These are phyloP conservation scores for Pseudocercospora cruenta DNA, from an alignment of 2,329 filamentous ascomycete genomes.

Conservation along the genomic window DNA sequence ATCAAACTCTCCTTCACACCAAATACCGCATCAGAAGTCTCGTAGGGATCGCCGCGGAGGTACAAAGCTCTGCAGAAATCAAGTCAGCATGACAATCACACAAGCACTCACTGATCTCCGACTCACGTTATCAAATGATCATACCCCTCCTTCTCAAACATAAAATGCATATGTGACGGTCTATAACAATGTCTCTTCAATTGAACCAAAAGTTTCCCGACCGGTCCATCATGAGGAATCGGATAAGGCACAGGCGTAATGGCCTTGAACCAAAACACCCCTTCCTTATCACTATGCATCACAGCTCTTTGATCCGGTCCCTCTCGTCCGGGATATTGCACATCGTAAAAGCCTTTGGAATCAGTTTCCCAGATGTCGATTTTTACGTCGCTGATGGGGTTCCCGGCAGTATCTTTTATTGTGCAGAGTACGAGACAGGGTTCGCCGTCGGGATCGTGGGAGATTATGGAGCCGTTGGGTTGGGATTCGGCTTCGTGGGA, in stretches of 20 bases:
- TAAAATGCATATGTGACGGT: constrained; percentile 82
- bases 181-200: constrained; percentile 76
- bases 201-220: constrained; percentile 69
- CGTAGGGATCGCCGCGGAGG: constrained; percentile 76
- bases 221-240: constrained; percentile 81
- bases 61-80: constrained; percentile 69
- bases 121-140: constrained; percentile 82
- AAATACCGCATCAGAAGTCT: constrained; percentile 82
- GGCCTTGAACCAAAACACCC: constrained; percentile 81
- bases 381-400: constrained; percentile 66
- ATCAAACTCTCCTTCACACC: constrained; percentile 81
- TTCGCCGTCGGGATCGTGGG: constrained; percentile 69
- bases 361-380: constrained; percentile 88
- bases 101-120: neutral
- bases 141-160: constrained; percentile 79
- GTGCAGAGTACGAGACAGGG: constrained; percentile 75
- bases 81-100: constrained; percentile 15
- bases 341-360: constrained; percentile 78
- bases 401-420: constrained; percentile 66
- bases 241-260: constrained; percentile 85
- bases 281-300: constrained; percentile 69
- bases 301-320: constrained; percentile 74
- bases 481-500: constrained; percentile 71
- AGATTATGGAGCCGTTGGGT: constrained; percentile 63
- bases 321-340: constrained; percentile 69